Base-by-base conservation (phyloP, 148 eudicot species). In the Camellia japonica region DNA sequence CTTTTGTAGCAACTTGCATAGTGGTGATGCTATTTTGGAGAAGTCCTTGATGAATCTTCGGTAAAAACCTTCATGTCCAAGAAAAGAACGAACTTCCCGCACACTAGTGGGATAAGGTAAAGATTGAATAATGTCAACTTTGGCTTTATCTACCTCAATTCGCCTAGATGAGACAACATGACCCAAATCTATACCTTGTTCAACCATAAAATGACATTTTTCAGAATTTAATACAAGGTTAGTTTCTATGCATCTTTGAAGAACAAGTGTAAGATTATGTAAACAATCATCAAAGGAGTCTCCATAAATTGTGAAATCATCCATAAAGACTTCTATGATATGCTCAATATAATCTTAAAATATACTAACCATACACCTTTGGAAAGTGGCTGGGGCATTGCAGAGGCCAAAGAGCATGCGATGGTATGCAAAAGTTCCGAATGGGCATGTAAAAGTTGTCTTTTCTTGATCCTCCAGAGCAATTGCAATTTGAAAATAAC, bases 331-430 rank as follows among this genome's bases (percentile, higher is more conserved):
- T 14, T 56, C 60, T 56, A 56, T 56, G 16, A 10, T 56, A 10
- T 56, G 0, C 60, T 56, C 42, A 23, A 42, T 72, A 8, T 56
- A 78, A 30, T 78, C 63, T 12, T 63, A 78, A 66, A 78, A 78
- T 11, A 78, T 78, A 30, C 20, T 20, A 23, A 78, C 47, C 80
- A 78, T 78, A 52, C 46, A 78, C 52, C 80, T 46, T 78, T 78
- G 80, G 14, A 78, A 78, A 4, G 73, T 78, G 15, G 14, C 41
- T 6, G 73, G 78, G 8, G 66, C 49, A 9, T 65, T 66, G 51
- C 44, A 78, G 52, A 78, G 59, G n/a, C 52, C 52, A 49, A 49
- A 49, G 52, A 7, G 52, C 52, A 49, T 49, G 52, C 0, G 52
- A 49, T 7, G 52, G 7, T 49, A 49, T 49, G 52, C 52, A 49